phyloP scores from a whole-genome alignment of 768 basidiomycete species.

The Boletellus ananas region DNA sequence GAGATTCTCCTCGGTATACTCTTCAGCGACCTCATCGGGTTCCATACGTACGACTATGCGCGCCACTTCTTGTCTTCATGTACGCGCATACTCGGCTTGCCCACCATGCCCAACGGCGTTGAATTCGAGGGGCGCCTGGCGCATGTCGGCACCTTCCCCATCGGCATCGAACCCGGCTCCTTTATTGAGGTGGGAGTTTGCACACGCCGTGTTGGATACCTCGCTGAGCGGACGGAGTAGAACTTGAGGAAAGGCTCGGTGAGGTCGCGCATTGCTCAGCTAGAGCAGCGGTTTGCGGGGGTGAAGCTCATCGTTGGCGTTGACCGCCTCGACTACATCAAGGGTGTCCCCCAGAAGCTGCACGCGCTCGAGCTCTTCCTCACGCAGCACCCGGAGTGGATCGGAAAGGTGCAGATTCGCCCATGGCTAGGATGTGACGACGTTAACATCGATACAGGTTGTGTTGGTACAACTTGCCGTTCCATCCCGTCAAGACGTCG shows the following conservation, averaged over 20 bases:
- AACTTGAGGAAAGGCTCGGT: constrained; percentile 79
- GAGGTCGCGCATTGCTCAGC: constrained; percentile 70
- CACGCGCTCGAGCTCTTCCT: constrained; percentile 97
- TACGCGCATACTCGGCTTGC: constrained; percentile 90
- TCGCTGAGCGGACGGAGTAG: constrained; percentile 33
- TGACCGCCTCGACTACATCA: constrained; percentile 98
- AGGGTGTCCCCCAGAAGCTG: constrained; percentile 98
- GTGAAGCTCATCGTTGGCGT: constrained; percentile 98
- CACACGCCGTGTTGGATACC: neutral
- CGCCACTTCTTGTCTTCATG: constrained; percentile 99
- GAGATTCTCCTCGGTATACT: constrained; percentile 97
- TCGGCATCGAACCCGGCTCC: constrained; percentile 93
- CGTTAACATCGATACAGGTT: constrained; percentile 46
- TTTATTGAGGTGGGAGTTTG: constrained; percentile 67
- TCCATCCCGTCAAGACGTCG: constrained; percentile 96
- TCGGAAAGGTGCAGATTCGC: constrained; percentile 72
- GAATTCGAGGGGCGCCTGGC: constrained; percentile 94
- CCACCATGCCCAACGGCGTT: constrained; percentile 97
- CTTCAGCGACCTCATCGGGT: constrained; percentile 96
- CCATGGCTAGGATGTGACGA: neutral
- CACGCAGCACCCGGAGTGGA: constrained; percentile 97
- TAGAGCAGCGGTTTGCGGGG: constrained; percentile 88
- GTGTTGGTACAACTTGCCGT: constrained; percentile 97
- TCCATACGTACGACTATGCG: constrained; percentile 99
- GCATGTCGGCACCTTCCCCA: constrained; percentile 98